phyloP scores from a whole-genome alignment of 2,329 filamentous ascomycete species.

The Didymella pomorum region DNA sequence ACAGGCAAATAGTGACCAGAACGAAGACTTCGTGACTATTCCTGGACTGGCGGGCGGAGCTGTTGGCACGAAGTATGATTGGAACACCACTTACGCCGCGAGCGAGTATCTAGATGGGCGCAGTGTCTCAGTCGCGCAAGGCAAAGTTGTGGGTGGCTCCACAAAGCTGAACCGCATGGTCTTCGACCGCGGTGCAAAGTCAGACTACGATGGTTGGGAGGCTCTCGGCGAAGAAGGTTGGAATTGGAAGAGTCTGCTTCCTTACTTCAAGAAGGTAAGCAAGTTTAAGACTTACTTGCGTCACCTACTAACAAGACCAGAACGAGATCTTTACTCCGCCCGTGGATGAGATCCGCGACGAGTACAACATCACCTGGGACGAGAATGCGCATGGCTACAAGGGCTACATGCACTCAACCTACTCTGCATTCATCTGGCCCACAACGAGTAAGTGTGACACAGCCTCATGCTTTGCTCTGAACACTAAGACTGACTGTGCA shows the following conservation, averaged over 20 bases:
- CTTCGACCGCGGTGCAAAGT: constrained; percentile 38
- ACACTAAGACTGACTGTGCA: neutral
- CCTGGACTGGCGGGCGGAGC: constrained; percentile 37
- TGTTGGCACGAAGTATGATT: constrained; percentile 37
- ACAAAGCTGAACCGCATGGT: constrained; percentile 52
- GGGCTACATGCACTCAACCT: constrained; percentile 32
- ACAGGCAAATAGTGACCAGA: constrained; percentile 23
- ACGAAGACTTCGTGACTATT: constrained; percentile 35
- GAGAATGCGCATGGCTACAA: constrained; percentile 24
- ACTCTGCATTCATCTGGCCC: constrained; percentile 34
- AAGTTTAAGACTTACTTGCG: neutral
- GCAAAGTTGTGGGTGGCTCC: constrained; percentile 36
- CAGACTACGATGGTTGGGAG: constrained; percentile 46
- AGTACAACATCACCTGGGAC: constrained; percentile 32
- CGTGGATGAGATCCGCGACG: constrained; percentile 24
- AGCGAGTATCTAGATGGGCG: constrained; percentile 25
- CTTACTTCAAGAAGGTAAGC: constrained; percentile 37
- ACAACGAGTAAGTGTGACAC: constrained; percentile 26
- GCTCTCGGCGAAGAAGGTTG: constrained; percentile 36
- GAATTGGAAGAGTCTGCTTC: constrained; percentile 39
- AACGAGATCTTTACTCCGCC: constrained; percentile 34
- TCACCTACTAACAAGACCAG: constrained; percentile 20
- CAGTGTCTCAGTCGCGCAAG: constrained; percentile 24
- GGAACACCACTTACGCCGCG: constrained; percentile 33
- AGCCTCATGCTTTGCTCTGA: neutral